Evolutionary conservation across 208 protist species (phyloP), one percentile per base, ranked within the genome.

Genomic region (Crithidia fasciculata): DNA sequence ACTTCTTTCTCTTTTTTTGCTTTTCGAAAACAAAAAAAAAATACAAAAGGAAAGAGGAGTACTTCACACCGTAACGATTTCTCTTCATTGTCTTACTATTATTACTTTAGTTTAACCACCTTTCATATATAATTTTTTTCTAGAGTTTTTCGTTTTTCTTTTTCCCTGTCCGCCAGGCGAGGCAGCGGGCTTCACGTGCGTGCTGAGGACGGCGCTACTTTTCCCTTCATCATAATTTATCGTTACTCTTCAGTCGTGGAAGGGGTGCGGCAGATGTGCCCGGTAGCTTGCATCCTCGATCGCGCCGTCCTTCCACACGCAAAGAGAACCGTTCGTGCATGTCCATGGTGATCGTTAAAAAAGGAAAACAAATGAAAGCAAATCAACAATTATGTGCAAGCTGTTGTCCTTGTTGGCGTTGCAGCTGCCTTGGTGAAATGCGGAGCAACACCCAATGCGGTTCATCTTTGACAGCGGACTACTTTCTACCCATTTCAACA

Each of bases 91-190:
- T 43, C 69, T 66, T 47, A 16, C 64, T 39, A 19, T 66, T 49
- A 37, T 50, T 3, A 12, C 19, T 50, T 47, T 44, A 58, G 6
- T 53, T 47, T 58, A 5, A 41, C 64, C 13, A 47, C 44, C 61
- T 16, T 60, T 18, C 44, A 4, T 49, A 28, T 61, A 43, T 69
- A 16, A 28, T 57, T 52, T 69, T 69, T 60, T 80, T 57, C 37
- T 74, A 45, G 19, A 28, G 0, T 28, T 75, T 73, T 43, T 54
- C 49, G 2, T 53, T 74, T 74, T n/a, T 41, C 72, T 69, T 53
- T 54, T 71, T 67, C 8, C 63, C 53, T 45, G 60, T 45, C 67
- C 44, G 54, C 54, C 56, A 72, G 57, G 53, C 53, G 53, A 41
- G 49, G 52, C 65, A 70, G 37, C 61, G 52, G 65, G 65, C 65